Base-by-base conservation (phyloP, 768 basidiomycete genomes). In the Phaeotremella fagi region DNA sequence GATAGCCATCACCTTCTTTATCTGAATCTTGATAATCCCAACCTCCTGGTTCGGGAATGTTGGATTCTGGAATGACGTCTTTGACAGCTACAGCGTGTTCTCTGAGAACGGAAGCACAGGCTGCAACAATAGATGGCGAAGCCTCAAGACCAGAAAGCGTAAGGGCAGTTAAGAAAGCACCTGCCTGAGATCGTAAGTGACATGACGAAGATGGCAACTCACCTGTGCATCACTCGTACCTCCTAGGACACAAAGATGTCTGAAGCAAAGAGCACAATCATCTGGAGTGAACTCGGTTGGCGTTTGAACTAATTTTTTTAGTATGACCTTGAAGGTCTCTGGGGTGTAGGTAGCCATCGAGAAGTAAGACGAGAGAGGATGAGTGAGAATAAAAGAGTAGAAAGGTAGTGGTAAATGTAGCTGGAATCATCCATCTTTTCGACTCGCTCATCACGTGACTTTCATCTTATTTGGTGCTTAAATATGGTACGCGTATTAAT, bases 81-180 rank as follows among this genome's bases (percentile, higher is more conserved):
- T 75, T 77, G 1, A 84, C 84, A 36, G 80, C 79, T 48, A 88
- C 71, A 2, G 88, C 82, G 22, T 84, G 82, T n/a, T 80, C 76
- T 23, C 84, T 79, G 42, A 95, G 79, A 2, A 89, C 82, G 1
- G 81, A 71, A 0, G 90, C 90, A 2, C 88, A 88, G 0, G 85
- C 85, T 1, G 84, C 83, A 33, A 98, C 82, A 25, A 84, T 82
- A 24, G 86, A 85, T 18, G 90, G 82, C 26, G 84, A 78, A 18
- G 82, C 75, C 57, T 95, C 94, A 27, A 90, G 77, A 31, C 83
- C 83, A 44, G 86, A 82, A 48, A 90, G 77, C 53, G 91, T 88
- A 33, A 90, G 76, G 3, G 90, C 89, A 0, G 88, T 85, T 43
- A 99, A 78, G 74, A 97, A 94, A 1, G 91, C 85, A 18, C 90